These are phyloP conservation scores for Austroboletus novae-zelandiae DNA, from an alignment of 1,284 basidiomycete genomes.

Conservation along the genomic window DNA sequence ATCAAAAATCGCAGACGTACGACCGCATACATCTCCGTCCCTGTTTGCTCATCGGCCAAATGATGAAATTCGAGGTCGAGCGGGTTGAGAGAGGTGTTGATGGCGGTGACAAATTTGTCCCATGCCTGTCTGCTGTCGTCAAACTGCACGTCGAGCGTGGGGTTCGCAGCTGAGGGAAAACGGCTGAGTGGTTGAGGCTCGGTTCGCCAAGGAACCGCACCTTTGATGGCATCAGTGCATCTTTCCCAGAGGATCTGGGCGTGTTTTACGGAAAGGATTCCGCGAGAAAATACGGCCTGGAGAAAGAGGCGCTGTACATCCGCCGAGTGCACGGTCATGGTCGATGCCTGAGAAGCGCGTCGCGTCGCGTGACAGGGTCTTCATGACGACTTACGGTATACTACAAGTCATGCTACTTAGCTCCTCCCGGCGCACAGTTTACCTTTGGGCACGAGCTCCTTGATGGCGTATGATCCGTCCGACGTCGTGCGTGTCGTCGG, in stretches of 20 bases:
- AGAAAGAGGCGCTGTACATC: conserved; percentile 76
- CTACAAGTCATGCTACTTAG: too few species aligned
- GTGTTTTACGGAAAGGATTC: conserved; percentile 58
- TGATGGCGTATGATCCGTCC: too few species aligned
- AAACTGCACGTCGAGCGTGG: conserved; percentile 46
- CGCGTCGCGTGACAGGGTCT: background rate
- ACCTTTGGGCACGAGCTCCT: too few species aligned
- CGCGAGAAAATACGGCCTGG: conserved; percentile 71
- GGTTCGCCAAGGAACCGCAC: conserved; percentile 30
- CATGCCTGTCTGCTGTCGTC: conserved; percentile 48
- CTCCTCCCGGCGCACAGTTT: too few species aligned
- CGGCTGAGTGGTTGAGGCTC: conserved; percentile 6
- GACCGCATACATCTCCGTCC: conserved; percentile 61
- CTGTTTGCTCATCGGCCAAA: conserved; percentile 61
- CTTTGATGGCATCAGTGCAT: conserved; percentile 62
- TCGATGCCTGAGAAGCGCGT: conserved; percentile 8
- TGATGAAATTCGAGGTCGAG: conserved; percentile 71
- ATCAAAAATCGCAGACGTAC: conserved; percentile 39
- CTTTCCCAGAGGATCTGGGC: conserved; percentile 66
- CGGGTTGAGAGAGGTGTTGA: conserved; percentile 62
- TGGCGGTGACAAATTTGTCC: conserved; percentile 53
- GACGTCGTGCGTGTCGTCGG: too few species aligned
- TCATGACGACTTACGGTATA: too few species aligned
- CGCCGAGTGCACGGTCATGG: conserved; percentile 44
- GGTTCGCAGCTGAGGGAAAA: conserved; percentile 45